A percentile compares a stretch with the other conserved stretches of the same genome.
Evolutionary conservation across 768 basidiomycete genomes (phyloP).

Genomic region (Pisolithus marmoratus): DNA sequence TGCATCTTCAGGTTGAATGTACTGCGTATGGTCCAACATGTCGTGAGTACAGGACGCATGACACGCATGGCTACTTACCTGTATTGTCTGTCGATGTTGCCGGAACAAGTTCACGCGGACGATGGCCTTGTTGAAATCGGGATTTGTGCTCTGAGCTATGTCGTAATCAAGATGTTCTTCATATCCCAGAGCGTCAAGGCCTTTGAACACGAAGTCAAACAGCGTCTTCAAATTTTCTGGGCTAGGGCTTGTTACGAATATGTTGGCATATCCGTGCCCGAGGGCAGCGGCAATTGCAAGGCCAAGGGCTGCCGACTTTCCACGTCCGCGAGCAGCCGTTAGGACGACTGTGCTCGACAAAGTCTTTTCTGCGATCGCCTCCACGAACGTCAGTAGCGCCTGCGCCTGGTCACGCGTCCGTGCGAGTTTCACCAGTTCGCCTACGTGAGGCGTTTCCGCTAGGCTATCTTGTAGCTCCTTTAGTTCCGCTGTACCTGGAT

Average conservation of each 20-base stretch:
- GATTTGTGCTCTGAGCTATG: constrained; percentile 90
- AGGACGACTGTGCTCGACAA: constrained; percentile 92
- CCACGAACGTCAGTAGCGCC: constrained; percentile 90
- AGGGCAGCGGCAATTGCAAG: constrained; percentile 90
- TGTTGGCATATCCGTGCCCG: constrained; percentile 92
- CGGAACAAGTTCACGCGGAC: constrained; percentile 93
- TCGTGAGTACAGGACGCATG: neutral
- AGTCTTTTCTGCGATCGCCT: constrained; percentile 90
- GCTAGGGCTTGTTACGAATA: constrained; percentile 95
- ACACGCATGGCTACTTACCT: constrained; percentile 45
- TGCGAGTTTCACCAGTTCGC: constrained; percentile 83
- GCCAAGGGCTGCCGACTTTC: constrained; percentile 96
- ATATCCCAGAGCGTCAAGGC: constrained; percentile 88
- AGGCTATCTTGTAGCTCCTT: constrained; percentile 73
- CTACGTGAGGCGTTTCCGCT: constrained; percentile 78
- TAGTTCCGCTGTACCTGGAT: constrained; percentile 53
- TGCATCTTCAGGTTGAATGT: constrained; percentile 96
- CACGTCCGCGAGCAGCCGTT: constrained; percentile 91
- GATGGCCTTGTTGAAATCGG: constrained; percentile 91
- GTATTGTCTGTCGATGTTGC: constrained; percentile 92
- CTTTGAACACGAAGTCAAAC: constrained; percentile 98
- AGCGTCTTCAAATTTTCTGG: constrained; percentile 97
- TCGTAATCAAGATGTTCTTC: constrained; percentile 99
- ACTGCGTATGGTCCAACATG: constrained; percentile 43
- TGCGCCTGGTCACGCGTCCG: constrained; percentile 94